Evolutionary conservation across 169 alveolate species (phyloP).

Genomic region (Eimeria acervulina): DNA sequence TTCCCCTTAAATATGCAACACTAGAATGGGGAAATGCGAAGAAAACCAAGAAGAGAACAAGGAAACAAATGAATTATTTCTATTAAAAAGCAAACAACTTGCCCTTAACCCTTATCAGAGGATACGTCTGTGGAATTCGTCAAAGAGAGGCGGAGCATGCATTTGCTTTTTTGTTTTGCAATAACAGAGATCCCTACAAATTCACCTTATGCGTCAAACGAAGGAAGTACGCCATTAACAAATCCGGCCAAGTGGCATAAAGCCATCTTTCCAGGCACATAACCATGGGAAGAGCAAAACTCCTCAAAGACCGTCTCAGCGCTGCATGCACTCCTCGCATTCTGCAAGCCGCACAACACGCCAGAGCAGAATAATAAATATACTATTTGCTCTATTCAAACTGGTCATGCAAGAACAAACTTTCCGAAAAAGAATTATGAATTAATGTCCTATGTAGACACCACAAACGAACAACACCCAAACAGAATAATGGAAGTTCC

Average conservation of each 20-base stretch:
- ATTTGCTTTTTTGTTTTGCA: neutral
- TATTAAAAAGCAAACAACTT: too few species aligned
- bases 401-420: too few species aligned
- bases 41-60: too few species aligned
- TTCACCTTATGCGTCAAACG: slow-evolving; percentile 35
- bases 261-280: slow-evolving; percentile 63
- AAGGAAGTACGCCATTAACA: slow-evolving; percentile 40
- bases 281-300: slow-evolving; percentile 49
- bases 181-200: neutral
- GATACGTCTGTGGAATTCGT: neutral
- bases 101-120: too few species aligned
- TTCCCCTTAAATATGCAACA: too few species aligned
- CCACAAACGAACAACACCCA: too few species aligned
- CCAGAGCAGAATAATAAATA: neutral
- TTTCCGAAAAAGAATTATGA: neutral
- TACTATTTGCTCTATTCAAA: neutral
- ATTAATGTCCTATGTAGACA: too few species aligned
- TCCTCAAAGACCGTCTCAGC: neutral
- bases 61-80: too few species aligned
- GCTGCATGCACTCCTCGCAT: slow-evolving; percentile 57
- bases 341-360: neutral
- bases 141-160: neutral
- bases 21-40: too few species aligned
- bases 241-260: slow-evolving; percentile 55
- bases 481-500: too few species aligned